Conservation (phyloP, 768 basidiomycete species). For the Mycena kentingensis region DNA sequence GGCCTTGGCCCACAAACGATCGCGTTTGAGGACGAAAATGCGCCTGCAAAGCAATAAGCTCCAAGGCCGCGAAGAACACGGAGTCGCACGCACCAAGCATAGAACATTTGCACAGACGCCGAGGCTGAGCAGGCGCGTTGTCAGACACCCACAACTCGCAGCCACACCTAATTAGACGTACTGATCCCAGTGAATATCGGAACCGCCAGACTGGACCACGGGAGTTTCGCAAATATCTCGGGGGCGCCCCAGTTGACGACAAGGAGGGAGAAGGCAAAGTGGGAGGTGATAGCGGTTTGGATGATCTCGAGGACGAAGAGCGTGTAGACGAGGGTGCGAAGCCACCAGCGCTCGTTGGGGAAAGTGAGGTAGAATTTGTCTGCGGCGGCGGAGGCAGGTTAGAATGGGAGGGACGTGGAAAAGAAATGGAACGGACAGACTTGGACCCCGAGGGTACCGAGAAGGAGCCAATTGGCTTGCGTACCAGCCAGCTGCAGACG, state of each 20-base stretch:
- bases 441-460: constrained; percentile 3
- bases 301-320: constrained; percentile 21
- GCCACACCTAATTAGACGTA: too few species aligned
- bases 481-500: constrained; percentile 1
- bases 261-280: constrained; percentile 21
- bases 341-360: constrained; percentile 1
- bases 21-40: not conserved
- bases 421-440: not conserved
- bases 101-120: not conserved
- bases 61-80: not conserved
- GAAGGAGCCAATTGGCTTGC: constrained; percentile 3
- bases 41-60: not conserved
- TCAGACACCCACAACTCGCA: too few species aligned
- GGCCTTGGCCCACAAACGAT: not conserved
- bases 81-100: not conserved
- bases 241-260: constrained; percentile 22
- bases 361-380: constrained; percentile 4
- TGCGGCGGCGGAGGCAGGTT: not conserved
- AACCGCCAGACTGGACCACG: constrained; percentile 19
- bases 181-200: constrained; percentile 23
- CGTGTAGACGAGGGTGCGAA: constrained; percentile 1
- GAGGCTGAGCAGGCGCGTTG: too few species aligned
- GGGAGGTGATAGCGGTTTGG: constrained; percentile 22
- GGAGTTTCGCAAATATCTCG: constrained; percentile 9
- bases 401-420: not conserved